These are phyloP conservation scores for Uronychia binucleata DNA, from an alignment of 73 alveolate species.

Conservation along the genomic window DNA sequence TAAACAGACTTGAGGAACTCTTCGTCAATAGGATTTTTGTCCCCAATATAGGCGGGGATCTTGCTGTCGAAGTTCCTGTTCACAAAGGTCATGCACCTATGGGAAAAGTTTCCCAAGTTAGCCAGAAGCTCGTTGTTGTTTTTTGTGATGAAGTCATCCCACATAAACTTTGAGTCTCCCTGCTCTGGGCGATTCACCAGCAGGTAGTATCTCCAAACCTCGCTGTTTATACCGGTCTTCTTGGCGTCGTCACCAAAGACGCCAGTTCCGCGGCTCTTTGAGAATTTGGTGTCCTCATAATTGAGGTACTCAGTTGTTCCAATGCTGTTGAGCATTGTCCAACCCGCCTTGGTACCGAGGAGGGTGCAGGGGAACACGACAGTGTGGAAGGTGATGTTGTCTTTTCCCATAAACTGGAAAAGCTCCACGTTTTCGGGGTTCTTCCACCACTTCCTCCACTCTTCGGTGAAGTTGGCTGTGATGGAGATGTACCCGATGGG, in stretches of 20 bases:
- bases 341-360: constrained; percentile 85
- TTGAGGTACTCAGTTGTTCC: constrained; percentile 96
- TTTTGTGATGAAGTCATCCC: constrained; percentile 97
- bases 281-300: constrained; percentile 95
- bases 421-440: constrained; percentile 95
- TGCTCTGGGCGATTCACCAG: constrained; percentile 95
- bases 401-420: constrained; percentile 98
- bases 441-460: constrained; percentile 98
- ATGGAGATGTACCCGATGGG: constrained; percentile 97
- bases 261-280: constrained; percentile 94
- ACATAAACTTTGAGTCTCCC: constrained; percentile 92
- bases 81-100: constrained; percentile 85
- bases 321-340: constrained; percentile 89
- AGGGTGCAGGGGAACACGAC: constrained; percentile 97
- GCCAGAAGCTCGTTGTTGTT: constrained; percentile 96
- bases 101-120: constrained; percentile 93
- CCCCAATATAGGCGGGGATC: constrained; percentile 63
- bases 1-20: constrained; percentile 63
- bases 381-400: constrained; percentile 97
- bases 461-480: constrained; percentile 89
- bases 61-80: constrained; percentile 66
- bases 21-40: constrained; percentile 61
- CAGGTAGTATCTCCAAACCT: constrained; percentile 97
- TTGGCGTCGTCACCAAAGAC: constrained; percentile 97
- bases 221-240: constrained; percentile 93